Base-by-base conservation (phyloP, 768 basidiomycete species). In the Leccinum incarnatum region DNA sequence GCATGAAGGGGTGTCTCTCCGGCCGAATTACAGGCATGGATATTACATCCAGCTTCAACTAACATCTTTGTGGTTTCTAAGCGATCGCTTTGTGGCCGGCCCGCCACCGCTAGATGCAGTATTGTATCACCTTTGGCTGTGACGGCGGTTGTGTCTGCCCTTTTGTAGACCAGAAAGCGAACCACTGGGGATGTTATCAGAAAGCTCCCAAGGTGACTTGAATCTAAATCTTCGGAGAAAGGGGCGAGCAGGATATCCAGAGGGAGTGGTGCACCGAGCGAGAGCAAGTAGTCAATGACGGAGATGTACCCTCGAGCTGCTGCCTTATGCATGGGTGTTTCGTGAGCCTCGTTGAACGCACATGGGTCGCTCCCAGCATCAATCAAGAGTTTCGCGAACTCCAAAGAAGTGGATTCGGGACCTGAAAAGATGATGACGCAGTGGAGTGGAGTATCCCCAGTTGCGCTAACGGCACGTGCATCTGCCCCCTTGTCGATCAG, bases 401-500 rank as follows among this genome's bases (percentile, higher is more conserved):
- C 25, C 29, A 60, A 36, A 1, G 58, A 30, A 30, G 8, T 7
- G 7, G 7, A 30, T 30, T 30, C 29, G 29, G 2, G 29, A 30
- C 9, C 8, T 8, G 46, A 23, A 47, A 21, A 23, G 23, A 25
- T 25, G 11, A 25, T 47, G 7, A 21, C 21, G 23, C 40, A 42
- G 51, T 60, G 59, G 12, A 60, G 56, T 1, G 19, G 5, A 8
- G 34, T 49, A 5, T 60, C 51, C 11, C 56, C 56, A 10, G 37
- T 58, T 21, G 51, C 15, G 2, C 10, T 2, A 15, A 23, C 19
- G 1, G 6, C 46, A 2, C 49, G 45, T 0, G 58, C 3, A 14
- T 61, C 34, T 8, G 48, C 56, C 1, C 60, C 63, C 4, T 47
- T 53, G 10, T 30, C 5, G 17, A 65, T 25, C 23, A 65, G 23